Conservation (phyloP, 257 asterid species). For the Solanum lignicaule region DNA sequence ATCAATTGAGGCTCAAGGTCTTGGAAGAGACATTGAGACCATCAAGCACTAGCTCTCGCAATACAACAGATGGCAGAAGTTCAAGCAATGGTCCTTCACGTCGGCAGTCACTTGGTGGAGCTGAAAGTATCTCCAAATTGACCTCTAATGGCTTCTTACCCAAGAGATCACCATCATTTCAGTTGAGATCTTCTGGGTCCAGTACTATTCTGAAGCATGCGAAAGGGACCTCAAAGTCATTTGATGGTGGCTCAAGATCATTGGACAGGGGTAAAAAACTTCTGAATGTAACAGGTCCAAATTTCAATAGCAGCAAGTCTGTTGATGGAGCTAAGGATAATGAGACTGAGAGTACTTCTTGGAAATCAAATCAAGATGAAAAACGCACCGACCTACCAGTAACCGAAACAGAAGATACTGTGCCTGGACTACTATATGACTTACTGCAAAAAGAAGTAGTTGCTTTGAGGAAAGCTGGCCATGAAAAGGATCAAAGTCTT, state of each 20-base stretch:
- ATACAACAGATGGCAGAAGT: slow-evolving; percentile 57
- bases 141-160: slow-evolving; percentile 82
- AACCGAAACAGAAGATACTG: slow-evolving; percentile 58
- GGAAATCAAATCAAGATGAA: slow-evolving; percentile 65
- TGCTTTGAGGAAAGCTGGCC: slow-evolving; percentile 73
- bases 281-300: slow-evolving; percentile 79
- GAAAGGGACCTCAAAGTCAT: slow-evolving; percentile 92
- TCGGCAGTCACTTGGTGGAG: slow-evolving; percentile 93
- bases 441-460: slow-evolving; percentile 81
- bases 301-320: slow-evolving; percentile 80
- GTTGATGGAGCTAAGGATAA: slow-evolving; percentile 75
- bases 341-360: slow-evolving; percentile 43
- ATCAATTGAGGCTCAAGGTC: slow-evolving; percentile 68
- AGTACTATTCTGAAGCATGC: slow-evolving; percentile 86
- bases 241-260: slow-evolving; percentile 93
- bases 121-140: slow-evolving; percentile 71
- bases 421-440: slow-evolving; percentile 73
- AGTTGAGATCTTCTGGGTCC: slow-evolving; percentile 75
- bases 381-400: slow-evolving; percentile 44
- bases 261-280: slow-evolving; percentile 71
- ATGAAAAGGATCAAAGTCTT: slow-evolving; percentile 94
- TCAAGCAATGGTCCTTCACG: slow-evolving; percentile 75
- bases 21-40: slow-evolving; percentile 88
- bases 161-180: slow-evolving; percentile 89
- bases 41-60: slow-evolving; percentile 43